Percentiles rank a stretch among this genome's conserved stretches.
Evolutionary conservation across 108 stramenopile species (phyloP).

Genomic region (Fragilariopsis cylindrus): DNA sequence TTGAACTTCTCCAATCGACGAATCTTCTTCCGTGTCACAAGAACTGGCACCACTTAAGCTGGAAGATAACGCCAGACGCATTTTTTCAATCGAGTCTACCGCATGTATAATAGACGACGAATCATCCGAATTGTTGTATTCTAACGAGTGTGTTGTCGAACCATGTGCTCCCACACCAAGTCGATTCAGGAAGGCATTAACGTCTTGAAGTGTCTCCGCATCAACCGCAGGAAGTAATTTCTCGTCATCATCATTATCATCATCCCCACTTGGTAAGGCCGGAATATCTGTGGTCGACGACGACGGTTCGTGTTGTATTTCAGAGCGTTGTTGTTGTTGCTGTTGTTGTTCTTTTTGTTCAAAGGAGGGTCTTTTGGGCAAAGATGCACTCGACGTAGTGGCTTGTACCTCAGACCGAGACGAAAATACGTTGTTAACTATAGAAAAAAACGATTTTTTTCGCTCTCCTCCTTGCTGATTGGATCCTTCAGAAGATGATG

Average conservation of each 20-base stretch:
- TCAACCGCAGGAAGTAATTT: slow-evolving; percentile 13
- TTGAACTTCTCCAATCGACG: slow-evolving; percentile 7
- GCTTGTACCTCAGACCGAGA: background rate
- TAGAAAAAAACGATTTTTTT: background rate
- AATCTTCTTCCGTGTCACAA: slow-evolving; percentile 4
- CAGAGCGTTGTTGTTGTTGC: background rate
- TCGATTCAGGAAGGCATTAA: slow-evolving; percentile 23
- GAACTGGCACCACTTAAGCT: background rate
- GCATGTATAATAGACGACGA: background rate
- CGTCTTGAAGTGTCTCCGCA: slow-evolving; percentile 27
- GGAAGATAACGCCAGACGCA: slow-evolving; percentile 1
- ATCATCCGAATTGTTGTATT: slow-evolving; percentile 4
- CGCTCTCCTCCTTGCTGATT: background rate
- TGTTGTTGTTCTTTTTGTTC: slow-evolving; percentile 7
- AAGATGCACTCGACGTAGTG: background rate
- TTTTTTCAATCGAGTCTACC: slow-evolving; percentile 7
- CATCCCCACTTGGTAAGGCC: background rate
- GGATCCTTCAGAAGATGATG: background rate
- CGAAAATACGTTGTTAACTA: slow-evolving; percentile 1
- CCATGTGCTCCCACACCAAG: background rate
- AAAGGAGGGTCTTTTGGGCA: background rate
- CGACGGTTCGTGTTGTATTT: background rate
- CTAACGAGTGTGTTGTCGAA: background rate
- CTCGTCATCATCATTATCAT: slow-evolving; percentile 1
- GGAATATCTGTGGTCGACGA: background rate